Conservation (phyloP, 1,284 basidiomycete species). For the Apiotrichum montevideense region DNA sequence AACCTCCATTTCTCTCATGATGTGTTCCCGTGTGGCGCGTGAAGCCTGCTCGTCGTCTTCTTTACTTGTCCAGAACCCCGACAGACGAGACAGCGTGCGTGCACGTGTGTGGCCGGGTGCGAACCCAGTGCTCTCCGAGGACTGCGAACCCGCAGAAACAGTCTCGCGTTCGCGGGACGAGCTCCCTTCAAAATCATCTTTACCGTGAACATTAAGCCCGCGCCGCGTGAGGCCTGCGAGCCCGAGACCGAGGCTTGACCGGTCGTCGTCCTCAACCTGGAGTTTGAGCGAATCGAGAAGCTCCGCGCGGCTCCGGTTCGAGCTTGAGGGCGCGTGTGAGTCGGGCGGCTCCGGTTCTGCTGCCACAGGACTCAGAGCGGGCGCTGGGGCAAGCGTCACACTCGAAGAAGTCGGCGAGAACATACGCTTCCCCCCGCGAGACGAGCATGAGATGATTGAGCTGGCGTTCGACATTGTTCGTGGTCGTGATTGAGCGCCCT, state of each 20-base stretch:
- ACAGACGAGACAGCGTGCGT: neutral
- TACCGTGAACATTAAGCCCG: conserved; percentile 24
- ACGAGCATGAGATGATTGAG: conserved; percentile 21
- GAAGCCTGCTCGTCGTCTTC: conserved; percentile 12
- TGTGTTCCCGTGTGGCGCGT: conserved; percentile 18
- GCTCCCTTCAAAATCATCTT: conserved; percentile 19
- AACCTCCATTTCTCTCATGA: conserved; percentile 27
- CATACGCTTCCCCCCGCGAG: conserved; percentile 14
- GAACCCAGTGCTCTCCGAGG: neutral
- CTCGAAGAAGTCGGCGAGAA: conserved; percentile 31
- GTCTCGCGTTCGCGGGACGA: neutral
- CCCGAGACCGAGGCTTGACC: conserved; percentile 22
- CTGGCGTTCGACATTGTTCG: conserved; percentile 28
- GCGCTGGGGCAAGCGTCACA: neutral
- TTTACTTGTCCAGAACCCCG: conserved; percentile 2
- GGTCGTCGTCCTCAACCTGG: conserved; percentile 10
- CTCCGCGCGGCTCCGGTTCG: conserved; percentile 7
- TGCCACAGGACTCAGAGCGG: conserved; percentile 2
- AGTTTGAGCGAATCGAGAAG: conserved; percentile 35
- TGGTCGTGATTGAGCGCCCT: conserved; percentile 10
- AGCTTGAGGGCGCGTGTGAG: conserved; percentile 1
- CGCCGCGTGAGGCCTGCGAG: conserved; percentile 29
- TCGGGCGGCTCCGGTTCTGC: conserved; percentile 21
- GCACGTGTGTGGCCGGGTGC: neutral
- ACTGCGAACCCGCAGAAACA: neutral